Evolutionary conservation across 805 yeast genomes (phyloP), one percentile per base, ranked within the genome.

Genomic region (Candida qinlingensis): DNA sequence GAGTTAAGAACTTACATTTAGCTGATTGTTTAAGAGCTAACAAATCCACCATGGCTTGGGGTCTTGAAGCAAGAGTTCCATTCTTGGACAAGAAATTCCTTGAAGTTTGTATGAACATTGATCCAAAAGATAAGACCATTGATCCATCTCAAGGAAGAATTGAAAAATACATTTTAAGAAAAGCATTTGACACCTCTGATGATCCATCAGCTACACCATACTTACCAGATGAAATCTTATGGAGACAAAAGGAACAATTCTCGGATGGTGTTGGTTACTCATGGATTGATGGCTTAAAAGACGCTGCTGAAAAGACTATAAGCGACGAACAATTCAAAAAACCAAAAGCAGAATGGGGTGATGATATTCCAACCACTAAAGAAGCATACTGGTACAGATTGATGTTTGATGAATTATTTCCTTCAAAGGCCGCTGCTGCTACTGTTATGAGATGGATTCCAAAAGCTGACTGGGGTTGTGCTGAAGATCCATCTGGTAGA

Each of bases 11-110:
- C 92, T 79, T 94, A 72, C 97, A 94, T 72, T 83, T 83, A 60
- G 89, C 98, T 53, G 99, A 94, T 75, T 92, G 98, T 76, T 75
- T 94, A 68, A 85, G 99, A 72, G 99, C 99, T 56, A 94, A 94
- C 87, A 94, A 94, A 75, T 91, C 97, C 34, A 94, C 99, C 51
- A 88, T 94, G 97, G 98, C 99, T 40, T 94, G 99, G 99, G 99
- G 99, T 70, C 80, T 94, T 56, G 99, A 94, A 75, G 99, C 99
- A 53, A 87, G 99, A 74, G 99, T 94, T 59, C 99, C 99, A 59
- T 94, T 94, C 87, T 80, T 94, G 73, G 99, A 94, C 74, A 87
- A 83, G 74, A 78, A 83, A 67, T 94, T 94, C 80, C 75, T 94
- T 70, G 88, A 92, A 63, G 80, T 87, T 41, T 82, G 95, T 70